Percentiles rank a stretch among this genome's conserved stretches.
Conservation (phyloP, 2,329 filamentous ascomycete genomes). For the Alternaria triticina region DNA sequence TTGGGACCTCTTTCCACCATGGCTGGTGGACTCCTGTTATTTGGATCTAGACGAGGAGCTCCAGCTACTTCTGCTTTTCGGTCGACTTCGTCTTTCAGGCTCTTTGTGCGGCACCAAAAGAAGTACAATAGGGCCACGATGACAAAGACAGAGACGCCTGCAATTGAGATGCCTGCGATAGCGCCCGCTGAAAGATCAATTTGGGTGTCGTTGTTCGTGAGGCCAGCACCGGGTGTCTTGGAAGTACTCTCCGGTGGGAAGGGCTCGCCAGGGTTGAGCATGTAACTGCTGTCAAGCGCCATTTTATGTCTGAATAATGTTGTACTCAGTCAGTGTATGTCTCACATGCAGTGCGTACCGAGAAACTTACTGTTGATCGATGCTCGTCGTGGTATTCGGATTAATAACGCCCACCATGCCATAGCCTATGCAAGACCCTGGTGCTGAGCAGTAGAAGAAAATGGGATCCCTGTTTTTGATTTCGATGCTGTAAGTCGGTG, state of each 20-base stretch:
- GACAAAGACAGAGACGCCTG: conserved; percentile 49
- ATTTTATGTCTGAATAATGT: conserved; percentile 6
- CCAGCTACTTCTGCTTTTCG: conserved; percentile 22
- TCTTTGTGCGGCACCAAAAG: conserved; percentile 33
- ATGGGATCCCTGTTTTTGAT: conserved; percentile 44
- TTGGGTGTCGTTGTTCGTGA: neutral
- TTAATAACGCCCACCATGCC: conserved; percentile 82
- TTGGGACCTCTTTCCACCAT: neutral
- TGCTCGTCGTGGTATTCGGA: conserved; percentile 47
- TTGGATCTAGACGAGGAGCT: neutral
- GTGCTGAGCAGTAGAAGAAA: conserved; percentile 58
- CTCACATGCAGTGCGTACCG: neutral
- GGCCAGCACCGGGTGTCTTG: neutral
- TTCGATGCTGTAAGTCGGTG: conserved; percentile 34
- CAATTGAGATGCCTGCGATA: conserved; percentile 63
- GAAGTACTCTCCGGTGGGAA: conserved; percentile 33
- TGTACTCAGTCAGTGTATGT: neutral
- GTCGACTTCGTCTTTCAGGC: conserved; percentile 29
- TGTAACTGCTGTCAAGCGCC: conserved; percentile 34
- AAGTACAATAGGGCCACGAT: conserved; percentile 34
- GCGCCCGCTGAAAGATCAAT: conserved; percentile 43
- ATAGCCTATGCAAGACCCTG: conserved; percentile 67
- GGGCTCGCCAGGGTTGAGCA: conserved; percentile 43
- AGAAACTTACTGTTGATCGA: conserved; percentile 24
- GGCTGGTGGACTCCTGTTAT: neutral